A percentile compares a stretch with the other conserved stretches of the same genome.
These are phyloP conservation scores for Borovskyia barvae DNA, from an alignment of 208 protist species.

Conservation along the genomic window DNA sequence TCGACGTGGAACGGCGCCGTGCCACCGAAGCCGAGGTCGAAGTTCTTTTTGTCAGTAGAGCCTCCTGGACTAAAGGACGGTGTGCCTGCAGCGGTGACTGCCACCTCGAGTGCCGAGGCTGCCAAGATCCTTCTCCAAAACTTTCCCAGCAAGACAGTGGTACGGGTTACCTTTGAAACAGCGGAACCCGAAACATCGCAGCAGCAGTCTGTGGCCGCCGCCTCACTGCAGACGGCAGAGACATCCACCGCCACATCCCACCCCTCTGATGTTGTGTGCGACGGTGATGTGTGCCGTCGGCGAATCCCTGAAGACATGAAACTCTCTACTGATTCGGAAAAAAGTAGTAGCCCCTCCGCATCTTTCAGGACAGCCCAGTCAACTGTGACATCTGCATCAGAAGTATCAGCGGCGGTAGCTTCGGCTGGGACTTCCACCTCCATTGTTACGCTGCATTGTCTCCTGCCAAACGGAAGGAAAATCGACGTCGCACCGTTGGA, in stretches of 20 bases:
- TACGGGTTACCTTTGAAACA: slow-evolving; percentile 19
- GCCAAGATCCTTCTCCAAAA: slow-evolving; percentile 40
- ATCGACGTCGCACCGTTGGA: slow-evolving; percentile 34
- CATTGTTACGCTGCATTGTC: slow-evolving; percentile 56
- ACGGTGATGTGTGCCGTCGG: slow-evolving; percentile 38
- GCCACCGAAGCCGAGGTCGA: slow-evolving; percentile 11
- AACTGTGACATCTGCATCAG: background rate
- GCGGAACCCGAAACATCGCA: background rate
- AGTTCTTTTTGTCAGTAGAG: slow-evolving; percentile 14
- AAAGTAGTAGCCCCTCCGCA: no score
- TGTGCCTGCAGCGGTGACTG: background rate
- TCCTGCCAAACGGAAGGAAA: slow-evolving; percentile 51
- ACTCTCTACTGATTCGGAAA: no score
- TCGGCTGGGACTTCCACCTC: background rate
- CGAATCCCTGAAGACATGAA: background rate
- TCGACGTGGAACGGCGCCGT: slow-evolving; percentile 15
- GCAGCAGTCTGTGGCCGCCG: background rate
- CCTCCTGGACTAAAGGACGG: no score
- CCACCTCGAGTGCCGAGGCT: slow-evolving; percentile 24
- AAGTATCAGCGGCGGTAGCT: background rate
- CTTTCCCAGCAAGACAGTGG: slow-evolving; percentile 32
- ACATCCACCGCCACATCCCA: background rate
- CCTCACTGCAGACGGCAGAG: background rate
- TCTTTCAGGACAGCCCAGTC: background rate
- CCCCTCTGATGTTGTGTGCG: slow-evolving; percentile 24